Conservation (phyloP, 352 stramenopile genomes). For the Globisporangium recalcitrans region DNA sequence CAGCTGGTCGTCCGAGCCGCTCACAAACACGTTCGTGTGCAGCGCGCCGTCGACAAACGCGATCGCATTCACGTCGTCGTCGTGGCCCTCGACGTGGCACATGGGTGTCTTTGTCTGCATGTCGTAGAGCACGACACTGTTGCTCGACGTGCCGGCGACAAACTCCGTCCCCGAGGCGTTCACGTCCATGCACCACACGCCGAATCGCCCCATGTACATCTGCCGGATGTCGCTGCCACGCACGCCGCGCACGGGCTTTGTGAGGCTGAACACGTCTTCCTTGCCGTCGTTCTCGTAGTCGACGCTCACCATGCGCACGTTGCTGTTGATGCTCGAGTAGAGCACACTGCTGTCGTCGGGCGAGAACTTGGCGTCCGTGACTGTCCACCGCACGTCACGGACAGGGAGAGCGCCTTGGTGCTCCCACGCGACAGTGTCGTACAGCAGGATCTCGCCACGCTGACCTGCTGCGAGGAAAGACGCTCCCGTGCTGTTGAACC, state of each 20-base stretch:
- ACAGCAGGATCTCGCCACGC: conserved; percentile 59
- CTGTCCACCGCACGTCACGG: conserved; percentile 75
- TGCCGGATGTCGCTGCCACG: conserved; percentile 14
- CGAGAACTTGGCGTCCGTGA: conserved; percentile 82
- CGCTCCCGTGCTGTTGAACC: conserved; percentile 65
- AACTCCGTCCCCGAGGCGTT: conserved; percentile 77
- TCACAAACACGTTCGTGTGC: conserved; percentile 84
- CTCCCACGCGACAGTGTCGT: conserved; percentile 70
- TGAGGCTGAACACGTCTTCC: conserved; percentile 45
- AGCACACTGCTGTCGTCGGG: conserved; percentile 62
- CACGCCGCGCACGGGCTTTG: conserved; percentile 26
- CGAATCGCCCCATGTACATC: conserved; percentile 42
- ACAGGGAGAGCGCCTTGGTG: conserved; percentile 42
- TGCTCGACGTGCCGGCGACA: conserved; percentile 70
- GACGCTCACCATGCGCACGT: conserved; percentile 73
- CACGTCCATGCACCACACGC: conserved; percentile 76
- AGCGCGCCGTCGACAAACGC: conserved; percentile 77
- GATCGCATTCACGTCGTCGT: conserved; percentile 81
- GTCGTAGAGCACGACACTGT: conserved; percentile 75
- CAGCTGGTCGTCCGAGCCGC: conserved; percentile 72
- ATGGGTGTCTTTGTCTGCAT: conserved; percentile 65
- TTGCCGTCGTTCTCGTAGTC: conserved; percentile 48
- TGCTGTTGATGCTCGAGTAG: conserved; percentile 81
- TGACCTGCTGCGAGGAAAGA: conserved; percentile 72
- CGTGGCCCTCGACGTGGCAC: conserved; percentile 66